phyloP scores from a whole-genome alignment of 2,329 filamentous ascomycete genomes.

The Colletotrichum theobromicola region DNA sequence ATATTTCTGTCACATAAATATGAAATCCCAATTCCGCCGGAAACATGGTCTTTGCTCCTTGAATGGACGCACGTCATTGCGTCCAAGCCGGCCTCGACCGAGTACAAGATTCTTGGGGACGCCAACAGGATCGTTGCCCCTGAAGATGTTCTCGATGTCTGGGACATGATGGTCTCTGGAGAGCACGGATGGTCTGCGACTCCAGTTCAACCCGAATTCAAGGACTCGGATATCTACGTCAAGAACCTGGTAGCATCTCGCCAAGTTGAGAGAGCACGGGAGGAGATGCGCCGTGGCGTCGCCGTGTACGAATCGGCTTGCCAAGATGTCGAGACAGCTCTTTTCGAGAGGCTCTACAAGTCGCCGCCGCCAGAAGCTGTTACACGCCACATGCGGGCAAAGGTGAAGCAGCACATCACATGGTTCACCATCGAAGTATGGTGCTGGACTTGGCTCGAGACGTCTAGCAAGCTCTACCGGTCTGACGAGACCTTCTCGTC shows the following conservation, averaged over 20 bases:
- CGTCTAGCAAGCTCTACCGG: not conserved
- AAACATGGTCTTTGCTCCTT: constrained; percentile 71
- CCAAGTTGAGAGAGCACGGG: not conserved
- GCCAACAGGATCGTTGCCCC: constrained; percentile 38
- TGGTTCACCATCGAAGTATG: constrained; percentile 16
- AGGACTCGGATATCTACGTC: constrained; percentile 55
- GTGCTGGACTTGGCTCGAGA: constrained; percentile 14
- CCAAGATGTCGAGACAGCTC: constrained; percentile 4
- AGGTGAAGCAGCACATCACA: constrained; percentile 12
- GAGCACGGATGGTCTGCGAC: constrained; percentile 44
- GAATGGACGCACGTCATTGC: constrained; percentile 68
- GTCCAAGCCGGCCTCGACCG: constrained; percentile 38
- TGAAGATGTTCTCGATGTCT: constrained; percentile 57
- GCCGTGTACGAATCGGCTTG: not conserved
- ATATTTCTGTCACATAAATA: constrained; percentile 68
- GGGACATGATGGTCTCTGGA: constrained; percentile 62
- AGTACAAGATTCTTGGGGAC: constrained; percentile 39
- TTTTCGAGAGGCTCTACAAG: constrained; percentile 13
- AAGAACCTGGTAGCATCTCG: constrained; percentile 38
- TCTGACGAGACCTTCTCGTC: not conserved
- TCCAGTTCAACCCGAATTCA: constrained; percentile 59
- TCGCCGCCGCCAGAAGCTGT: constrained; percentile 5
- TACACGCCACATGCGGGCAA: not conserved
- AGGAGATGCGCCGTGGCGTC: not conserved
- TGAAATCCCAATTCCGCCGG: constrained; percentile 57